These are phyloP conservation scores for Neocucurbitaria cava DNA, from an alignment of 2,329 filamentous ascomycete species.

Conservation along the genomic window DNA sequence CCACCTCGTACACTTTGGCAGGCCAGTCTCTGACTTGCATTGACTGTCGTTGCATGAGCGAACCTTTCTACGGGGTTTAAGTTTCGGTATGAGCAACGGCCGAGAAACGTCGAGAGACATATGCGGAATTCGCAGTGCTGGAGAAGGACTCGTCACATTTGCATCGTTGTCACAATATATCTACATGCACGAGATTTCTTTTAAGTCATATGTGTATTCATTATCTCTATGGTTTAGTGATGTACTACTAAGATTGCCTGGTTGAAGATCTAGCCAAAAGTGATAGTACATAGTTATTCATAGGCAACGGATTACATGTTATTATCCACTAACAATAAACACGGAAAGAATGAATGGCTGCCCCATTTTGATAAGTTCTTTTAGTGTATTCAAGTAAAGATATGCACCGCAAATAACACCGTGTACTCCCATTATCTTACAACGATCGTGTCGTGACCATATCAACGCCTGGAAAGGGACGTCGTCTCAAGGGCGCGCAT, in stretches of 20 bases:
- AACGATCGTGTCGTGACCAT: conserved; percentile 1
- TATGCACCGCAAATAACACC: conserved; percentile 1
- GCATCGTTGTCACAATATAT: neutral
- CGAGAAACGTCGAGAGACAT: neutral
- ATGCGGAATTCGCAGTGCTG: neutral
- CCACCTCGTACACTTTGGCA: conserved; percentile 1
- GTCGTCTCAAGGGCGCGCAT: neutral
- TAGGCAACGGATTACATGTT: conserved; percentile 47
- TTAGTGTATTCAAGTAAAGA: conserved; percentile 19
- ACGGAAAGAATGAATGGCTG: conserved; percentile 46
- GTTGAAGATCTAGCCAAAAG: neutral
- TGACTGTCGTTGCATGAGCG: neutral
- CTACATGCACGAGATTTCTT: neutral
- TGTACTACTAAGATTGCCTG: neutral
- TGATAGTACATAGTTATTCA: conserved; percentile 27
- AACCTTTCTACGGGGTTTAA: neutral
- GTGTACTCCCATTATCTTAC: conserved; percentile 1
- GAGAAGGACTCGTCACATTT: neutral
- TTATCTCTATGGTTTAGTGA: neutral
- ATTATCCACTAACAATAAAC: conserved; percentile 39
- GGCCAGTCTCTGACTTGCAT: neutral
- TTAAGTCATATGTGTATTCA: neutral
- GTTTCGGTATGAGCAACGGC: neutral
- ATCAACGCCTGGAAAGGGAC: neutral
- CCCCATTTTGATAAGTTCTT: conserved; percentile 39